These are phyloP conservation scores for Mortierella sp. DNA, from an alignment of 371 early-diverging fungal species.

Conservation along the genomic window DNA sequence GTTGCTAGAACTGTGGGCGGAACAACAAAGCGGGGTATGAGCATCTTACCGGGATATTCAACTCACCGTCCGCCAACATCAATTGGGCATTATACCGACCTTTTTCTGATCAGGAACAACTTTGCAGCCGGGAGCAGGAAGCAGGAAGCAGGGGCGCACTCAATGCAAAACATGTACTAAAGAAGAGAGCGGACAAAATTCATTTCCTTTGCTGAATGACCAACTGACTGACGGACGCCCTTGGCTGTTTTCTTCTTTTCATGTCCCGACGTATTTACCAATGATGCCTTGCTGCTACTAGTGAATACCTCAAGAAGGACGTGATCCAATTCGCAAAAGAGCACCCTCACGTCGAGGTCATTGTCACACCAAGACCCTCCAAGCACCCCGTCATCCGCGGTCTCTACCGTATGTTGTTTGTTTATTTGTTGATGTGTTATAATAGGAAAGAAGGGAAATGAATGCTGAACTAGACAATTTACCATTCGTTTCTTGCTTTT, in stretches of 20 bases:
- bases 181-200: neutral
- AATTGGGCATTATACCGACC: neutral
- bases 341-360: slow-evolving; percentile 86
- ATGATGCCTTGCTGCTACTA: slow-evolving; percentile 23
- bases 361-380: slow-evolving; percentile 84
- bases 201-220: neutral
- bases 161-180: neutral
- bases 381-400: slow-evolving; percentile 85
- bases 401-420: slow-evolving; percentile 72
- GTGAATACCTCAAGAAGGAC: slow-evolving; percentile 80
- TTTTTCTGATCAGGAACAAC: neutral
- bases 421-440: neutral
- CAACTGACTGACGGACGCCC: neutral
- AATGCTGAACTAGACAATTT: neutral
- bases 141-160: too few species aligned
- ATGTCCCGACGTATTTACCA: neutral
- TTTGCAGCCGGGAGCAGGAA: neutral
- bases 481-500: neutral
- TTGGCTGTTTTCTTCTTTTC: neutral
- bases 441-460: neutral
- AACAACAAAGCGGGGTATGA: neutral
- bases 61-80: neutral
- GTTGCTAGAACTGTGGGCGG: neutral
- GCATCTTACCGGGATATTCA: neutral
- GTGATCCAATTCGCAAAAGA: slow-evolving; percentile 76